Evolutionary conservation across 2,329 filamentous ascomycete genomes (phyloP), one percentile per base, ranked within the genome.

Genomic region (Aspergillus sp.): DNA sequence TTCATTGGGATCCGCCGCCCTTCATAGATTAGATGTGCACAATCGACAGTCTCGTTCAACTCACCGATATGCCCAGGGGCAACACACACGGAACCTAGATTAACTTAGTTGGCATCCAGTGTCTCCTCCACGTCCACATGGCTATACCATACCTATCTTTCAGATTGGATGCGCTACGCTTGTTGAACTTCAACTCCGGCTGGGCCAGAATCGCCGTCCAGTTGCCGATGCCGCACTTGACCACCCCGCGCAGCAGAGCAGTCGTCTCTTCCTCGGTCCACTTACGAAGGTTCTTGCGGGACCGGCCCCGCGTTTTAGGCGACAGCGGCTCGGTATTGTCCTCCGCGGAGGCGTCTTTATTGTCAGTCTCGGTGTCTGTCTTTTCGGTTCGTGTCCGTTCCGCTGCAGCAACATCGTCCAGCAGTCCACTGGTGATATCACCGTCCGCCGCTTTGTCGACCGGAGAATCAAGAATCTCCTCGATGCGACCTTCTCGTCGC

Each of bases 241-340:
- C 79, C 8, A 88, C 86, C 0, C 87, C 87, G 59, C 81, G 77
- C 12, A 88, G 75, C 25, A 89, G 71, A 63, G 84, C 79, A 28
- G 78, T 79, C 0, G 86, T 88, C 71, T 89, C 87, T 63, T 85
- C 77, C n/a, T 87, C 82, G 1, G 83, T 83, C 87, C 87, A 89
- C 65, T 75, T 80, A 58, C 77, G 72, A 13, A 80, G 59, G 63
- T 81, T 84, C 57, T 84, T 86, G 49, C 80, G 76, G 47, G 80
- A 79, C 53, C 79, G 78, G 36, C 70, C 70, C 28, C 68, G 69
- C 28, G 69, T 68, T 59, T 74, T 76, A 2, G 69, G 71, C n/a
- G 71, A 75, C 54, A 73, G 55, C 2, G 71, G 70, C 41, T 64
- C 65, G 53, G 68, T 61, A 38, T 43, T 65, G 28, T 55, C 68